Evolutionary conservation across 805 yeast genomes (phyloP), one percentile per base, ranked within the genome.

Genomic region (Phaffomyces thermotolerans): DNA sequence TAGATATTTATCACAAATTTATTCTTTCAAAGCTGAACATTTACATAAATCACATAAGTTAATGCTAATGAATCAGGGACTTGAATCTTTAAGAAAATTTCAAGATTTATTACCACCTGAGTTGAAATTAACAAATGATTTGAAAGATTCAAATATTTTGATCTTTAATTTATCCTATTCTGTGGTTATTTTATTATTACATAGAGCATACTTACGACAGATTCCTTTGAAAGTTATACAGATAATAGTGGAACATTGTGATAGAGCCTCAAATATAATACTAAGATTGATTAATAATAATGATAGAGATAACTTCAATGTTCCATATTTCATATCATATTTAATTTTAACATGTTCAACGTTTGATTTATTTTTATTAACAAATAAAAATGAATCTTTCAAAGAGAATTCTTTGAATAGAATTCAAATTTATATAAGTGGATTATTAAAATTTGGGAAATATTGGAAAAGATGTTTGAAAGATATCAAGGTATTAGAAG

Each of bases 281-380:
- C 43, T 50, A 18, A 46, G n/a, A 22, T 47, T 18, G 41, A 46
- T 37, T 48, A 51, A 32, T 9, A 27, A 2, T 27, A 27, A 9
- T 9, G 14, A 27, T 27, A 24, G 23, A 20, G 22, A 32, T 3
- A 14, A 13, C 36, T 7, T 18, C 20, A 44, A 42, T 8, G 49
- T 59, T 1, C 67, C 68, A 1, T 59, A 64, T 38, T 64, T 63
- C 44, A 54, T 57, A 2, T 62, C 65, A 12, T 64, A 64, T 34
- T 41, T 63, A 39, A 49, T 63, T 9, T 47, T 64, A 31, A 63
- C 63, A 17, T 54, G 59, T 46, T 61, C 66, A 2, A 54, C 62
- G 36, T 59, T 61, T 54, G 67, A 64, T 27, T 37, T 64, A 22
- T 64, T 64, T 31, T 36, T 62, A 5, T 41, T 61, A 8, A 54